Percentiles rank a stretch among this genome's conserved stretches.
Evolutionary conservation across 306 rosid genomes (phyloP).

Genomic region (Rosa lucieae): DNA sequence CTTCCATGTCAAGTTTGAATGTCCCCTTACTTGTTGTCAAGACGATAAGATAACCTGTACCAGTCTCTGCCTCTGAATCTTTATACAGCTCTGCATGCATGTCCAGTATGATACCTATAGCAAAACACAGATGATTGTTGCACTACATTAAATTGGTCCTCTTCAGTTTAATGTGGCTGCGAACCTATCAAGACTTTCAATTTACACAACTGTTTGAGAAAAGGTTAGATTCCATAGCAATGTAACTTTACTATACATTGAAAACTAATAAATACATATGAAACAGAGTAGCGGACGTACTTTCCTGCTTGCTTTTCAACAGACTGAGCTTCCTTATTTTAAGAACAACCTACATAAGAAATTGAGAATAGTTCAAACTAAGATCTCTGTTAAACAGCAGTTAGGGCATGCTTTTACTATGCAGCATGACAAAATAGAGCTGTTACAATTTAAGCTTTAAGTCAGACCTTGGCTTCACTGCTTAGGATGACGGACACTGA

Average conservation of each 20-base stretch:
- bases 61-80: conserved; percentile 54
- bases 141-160: neutral
- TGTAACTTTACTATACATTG: neutral
- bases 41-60: conserved; percentile 75
- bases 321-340: conserved; percentile 66
- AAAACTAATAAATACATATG: neutral
- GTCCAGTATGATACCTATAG: conserved; percentile 44
- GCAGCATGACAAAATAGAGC: neutral
- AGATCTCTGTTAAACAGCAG: neutral
- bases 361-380: conserved; percentile 12
- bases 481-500: conserved; percentile 56
- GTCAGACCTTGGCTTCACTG: conserved; percentile 65
- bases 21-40: conserved; percentile 68
- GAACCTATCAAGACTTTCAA: neutral
- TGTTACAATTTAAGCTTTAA: neutral
- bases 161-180: neutral
- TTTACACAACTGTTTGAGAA: neutral
- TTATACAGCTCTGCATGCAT: conserved; percentile 72
- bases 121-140: neutral
- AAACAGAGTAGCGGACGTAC: conserved; percentile 41
- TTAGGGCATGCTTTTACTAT: neutral
- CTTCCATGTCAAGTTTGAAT: conserved; percentile 87
- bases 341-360: conserved; percentile 59
- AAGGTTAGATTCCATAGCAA: too few species aligned
- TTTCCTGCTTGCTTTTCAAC: conserved; percentile 60